Base-by-base conservation (phyloP, 2,329 filamentous ascomycete genomes). In the Graphiopsis chlorocephala region DNA sequence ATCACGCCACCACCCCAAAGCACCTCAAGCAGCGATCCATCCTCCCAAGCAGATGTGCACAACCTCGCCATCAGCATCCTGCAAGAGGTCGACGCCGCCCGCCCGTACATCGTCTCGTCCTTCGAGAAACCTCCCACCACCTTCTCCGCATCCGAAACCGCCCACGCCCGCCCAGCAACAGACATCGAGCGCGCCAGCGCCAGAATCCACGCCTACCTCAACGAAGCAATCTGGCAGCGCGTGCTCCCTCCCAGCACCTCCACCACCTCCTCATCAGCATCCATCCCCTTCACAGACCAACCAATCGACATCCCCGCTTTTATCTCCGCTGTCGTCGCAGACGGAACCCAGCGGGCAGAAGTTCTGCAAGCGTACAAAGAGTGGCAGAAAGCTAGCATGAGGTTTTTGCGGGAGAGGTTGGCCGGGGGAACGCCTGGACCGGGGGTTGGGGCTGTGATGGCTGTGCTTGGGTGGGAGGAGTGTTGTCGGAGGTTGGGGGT, bases 381-480 rank as follows among this genome's bases (percentile, higher is more conserved):
- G 10, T 71, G 68, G 64, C 73, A 72, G 62, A 77, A 74, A 57
- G 68, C 68, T n/a, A 74, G 87, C 4, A 84, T 86, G 74, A 76
- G 81, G 64, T 86, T 84, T 70, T 75, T 89, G 61, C 81, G 86
- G 60, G 84, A 84, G 80, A 85, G 83, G 1, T 68, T 89, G 26
- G 78, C 80, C 2, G 84, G 79, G 47, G 84, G 84, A 2, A 76
- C 77, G 23, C 78, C 81, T 11, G 86, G 86, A 0, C 85, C 86
- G 1, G 78, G 81, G 17, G 80, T 85, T 11, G 81, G 81, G 0
- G 78, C 81, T 45, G 81, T 81, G 2, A 84, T 89, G 83, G 77
- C 72, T 14, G 79, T 87, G 23, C 72, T 89, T 25, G 86, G 86
- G 0, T 80, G 80, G 55, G 76, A 81, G 3, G 83, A 86, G 70